A percentile compares a stretch with the other conserved stretches of the same genome.
These are phyloP conservation scores for Annulohypoxylon truncatum DNA, from an alignment of 2,329 filamentous ascomycete species.

Conservation along the genomic window DNA sequence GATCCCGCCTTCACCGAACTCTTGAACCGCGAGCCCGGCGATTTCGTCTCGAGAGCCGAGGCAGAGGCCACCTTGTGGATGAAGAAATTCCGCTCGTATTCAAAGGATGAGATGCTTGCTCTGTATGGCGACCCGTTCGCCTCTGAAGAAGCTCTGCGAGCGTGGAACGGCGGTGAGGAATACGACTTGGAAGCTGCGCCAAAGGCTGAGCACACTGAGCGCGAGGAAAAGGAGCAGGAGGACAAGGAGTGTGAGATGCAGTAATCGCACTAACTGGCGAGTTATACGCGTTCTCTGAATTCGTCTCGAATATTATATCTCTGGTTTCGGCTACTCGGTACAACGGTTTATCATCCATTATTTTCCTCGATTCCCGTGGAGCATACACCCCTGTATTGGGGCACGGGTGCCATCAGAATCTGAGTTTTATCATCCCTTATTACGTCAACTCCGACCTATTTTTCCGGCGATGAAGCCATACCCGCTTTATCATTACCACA, in stretches of 20 bases:
- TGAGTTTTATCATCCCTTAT: not conserved
- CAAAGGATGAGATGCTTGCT: constrained; percentile 19
- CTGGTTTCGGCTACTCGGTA: not conserved
- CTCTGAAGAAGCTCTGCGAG: not conserved
- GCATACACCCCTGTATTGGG: not conserved
- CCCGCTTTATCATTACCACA: not conserved
- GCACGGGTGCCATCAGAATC: not conserved
- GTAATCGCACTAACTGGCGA: not conserved
- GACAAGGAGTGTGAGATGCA: not conserved
- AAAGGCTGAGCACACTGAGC: not conserved
- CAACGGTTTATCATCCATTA: not conserved
- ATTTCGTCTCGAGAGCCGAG: not conserved
- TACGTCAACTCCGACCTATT: not conserved
- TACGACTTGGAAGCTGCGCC: not conserved
- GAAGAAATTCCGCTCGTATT: not conserved
- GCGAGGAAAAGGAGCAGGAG: not conserved
- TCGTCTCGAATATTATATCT: not conserved
- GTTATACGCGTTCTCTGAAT: not conserved
- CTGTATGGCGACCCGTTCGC: constrained; percentile 17
- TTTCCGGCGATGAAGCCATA: not conserved
- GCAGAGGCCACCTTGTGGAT: constrained; percentile 1
- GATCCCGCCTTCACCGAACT: constrained; percentile 3
- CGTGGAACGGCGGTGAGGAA: not conserved
- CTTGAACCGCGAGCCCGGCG: constrained; percentile 11
- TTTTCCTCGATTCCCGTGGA: not conserved